Base-by-base conservation (phyloP, 148 eudicot species). In the Silene conica region DNA sequence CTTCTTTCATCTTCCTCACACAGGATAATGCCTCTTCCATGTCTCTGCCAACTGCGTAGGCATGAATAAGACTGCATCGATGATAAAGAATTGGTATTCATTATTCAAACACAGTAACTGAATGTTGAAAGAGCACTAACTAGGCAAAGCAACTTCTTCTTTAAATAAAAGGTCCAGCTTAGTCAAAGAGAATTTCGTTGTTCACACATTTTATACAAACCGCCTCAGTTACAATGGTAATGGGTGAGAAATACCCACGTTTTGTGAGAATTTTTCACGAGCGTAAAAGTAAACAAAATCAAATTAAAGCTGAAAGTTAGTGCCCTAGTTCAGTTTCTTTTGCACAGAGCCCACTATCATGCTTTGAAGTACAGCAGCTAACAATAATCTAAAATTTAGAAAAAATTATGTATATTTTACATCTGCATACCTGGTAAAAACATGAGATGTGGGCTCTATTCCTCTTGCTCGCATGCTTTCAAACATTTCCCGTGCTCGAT, bases 381-480 rank as follows among this genome's bases (percentile, higher is more conserved):
- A 12, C 21, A 26, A 45, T 21, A 19, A 38, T 58, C 19, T 45
- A 28, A 69, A 19, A 77, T 9, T 21, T 15, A 55, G 46, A 6
- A 21, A n/a, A 14, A 5, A 70, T 28, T 28, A 22, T 1, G 14
- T 38, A 50, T 8, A 10, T 15, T 16, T 69, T 70, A 23, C 67
- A 72, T 73, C n/a, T 12, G 52, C 38, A 73, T 80, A 89, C 98
- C 86, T 93, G 57, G 97, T 91, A 77, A 83, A 94, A 56, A 94
- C 92, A 83, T 94, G 96, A 73, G 87, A 83, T 54, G 80, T 87
- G 64, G 98, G 98, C 78, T 94, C 98, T 70, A 94, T 94, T 83
- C 98, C 98, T 72, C 98, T 81, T 57, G 96, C 96, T 73, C 97
- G 89, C 98, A 94, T 94, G 77, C 85, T 90, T 83, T 94, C 98